These are phyloP conservation scores for Pseudohalonectria lignicola DNA, from an alignment of 2,329 filamentous ascomycete genomes.

Conservation along the genomic window DNA sequence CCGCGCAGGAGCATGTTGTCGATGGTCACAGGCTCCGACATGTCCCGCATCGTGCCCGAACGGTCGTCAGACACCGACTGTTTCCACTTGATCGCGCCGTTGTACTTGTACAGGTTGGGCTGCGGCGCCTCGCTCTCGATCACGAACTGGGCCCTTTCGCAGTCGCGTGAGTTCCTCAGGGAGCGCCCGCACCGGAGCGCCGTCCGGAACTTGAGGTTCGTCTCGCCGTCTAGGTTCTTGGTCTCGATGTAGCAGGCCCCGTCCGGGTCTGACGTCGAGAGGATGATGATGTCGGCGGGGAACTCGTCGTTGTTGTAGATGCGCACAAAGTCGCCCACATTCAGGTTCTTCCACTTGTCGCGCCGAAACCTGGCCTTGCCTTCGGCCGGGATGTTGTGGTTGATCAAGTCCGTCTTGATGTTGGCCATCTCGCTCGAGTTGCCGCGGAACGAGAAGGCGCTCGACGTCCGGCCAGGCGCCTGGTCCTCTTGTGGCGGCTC, in stretches of 20 bases:
- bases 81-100: conserved; percentile 76
- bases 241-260: conserved; percentile 97
- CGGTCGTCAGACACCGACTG: conserved; percentile 54
- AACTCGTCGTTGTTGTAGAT: conserved; percentile 95
- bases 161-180: conserved; percentile 82
- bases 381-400: conserved; percentile 52
- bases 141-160: conserved; percentile 75
- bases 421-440: conserved; percentile 26
- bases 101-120: conserved; percentile 92
- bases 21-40: conserved; percentile 88
- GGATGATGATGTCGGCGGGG: conserved; percentile 82
- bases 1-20: conserved; percentile 92
- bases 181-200: conserved; percentile 75
- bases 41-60: conserved; percentile 54
- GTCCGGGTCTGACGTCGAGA: conserved; percentile 88
- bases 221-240: conserved; percentile 96
- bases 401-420: conserved; percentile 53
- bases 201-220: conserved; percentile 90
- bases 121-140: conserved; percentile 89
- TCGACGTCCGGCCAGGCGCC: conserved; percentile 15
- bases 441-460: conserved; percentile 22
- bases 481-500: conserved; percentile 24
- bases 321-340: conserved; percentile 92
- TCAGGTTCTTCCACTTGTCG: conserved; percentile 89
- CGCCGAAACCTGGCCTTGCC: conserved; percentile 80